phyloP scores from a whole-genome alignment of 345 rosid genomes.

The Luvunga scandens region DNA sequence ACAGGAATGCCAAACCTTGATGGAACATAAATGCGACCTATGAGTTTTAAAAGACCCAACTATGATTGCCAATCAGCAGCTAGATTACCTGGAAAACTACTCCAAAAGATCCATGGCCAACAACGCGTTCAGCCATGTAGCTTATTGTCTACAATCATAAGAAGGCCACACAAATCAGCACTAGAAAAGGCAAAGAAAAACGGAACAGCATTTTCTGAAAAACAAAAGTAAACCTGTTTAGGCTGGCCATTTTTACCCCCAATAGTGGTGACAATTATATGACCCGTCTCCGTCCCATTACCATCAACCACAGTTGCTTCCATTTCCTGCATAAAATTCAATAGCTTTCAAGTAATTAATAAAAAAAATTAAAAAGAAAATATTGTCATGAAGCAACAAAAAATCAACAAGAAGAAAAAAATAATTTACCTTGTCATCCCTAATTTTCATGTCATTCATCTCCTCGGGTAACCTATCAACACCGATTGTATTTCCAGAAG shows the following conservation, averaged over 20 bases:
- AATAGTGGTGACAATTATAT: constrained; percentile 78
- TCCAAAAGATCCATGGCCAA: constrained; percentile 97
- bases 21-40: neutral
- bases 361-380: no score
- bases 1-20: neutral
- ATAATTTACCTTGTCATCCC: constrained; percentile 69
- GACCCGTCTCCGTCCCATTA: constrained; percentile 81
- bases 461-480: constrained; percentile 82
- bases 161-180: constrained; percentile 1
- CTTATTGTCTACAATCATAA: constrained; percentile 60
- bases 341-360: neutral
- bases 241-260: constrained; percentile 84
- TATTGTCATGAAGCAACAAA: neutral
- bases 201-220: neutral
- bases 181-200: constrained; percentile 1
- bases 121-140: constrained; percentile 97
- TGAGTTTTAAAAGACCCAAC: neutral
- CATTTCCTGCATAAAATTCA: constrained; percentile 51
- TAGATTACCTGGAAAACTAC: constrained; percentile 80
- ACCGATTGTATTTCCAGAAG: constrained; percentile 48
- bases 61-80: neutral
- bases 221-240: constrained; percentile 51
- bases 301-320: constrained; percentile 90
- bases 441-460: constrained; percentile 89
- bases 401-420: neutral